Conservation (phyloP, 2,329 filamentous ascomycete species). For the Cyphellophora attinorum region DNA sequence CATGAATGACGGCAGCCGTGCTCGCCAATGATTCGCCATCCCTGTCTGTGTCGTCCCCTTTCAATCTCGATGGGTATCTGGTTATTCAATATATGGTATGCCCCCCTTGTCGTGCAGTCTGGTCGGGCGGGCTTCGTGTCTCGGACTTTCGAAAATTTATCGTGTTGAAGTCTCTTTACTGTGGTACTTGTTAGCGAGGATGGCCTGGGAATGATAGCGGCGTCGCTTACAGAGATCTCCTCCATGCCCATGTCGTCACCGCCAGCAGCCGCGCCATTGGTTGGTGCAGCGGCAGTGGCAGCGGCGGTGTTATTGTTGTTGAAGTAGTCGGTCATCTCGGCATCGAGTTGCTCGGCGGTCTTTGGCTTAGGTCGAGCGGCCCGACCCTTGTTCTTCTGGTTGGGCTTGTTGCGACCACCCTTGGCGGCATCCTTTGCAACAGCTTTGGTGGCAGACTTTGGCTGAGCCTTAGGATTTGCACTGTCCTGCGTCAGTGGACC, state of each 20-base stretch:
- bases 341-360: slow-evolving; percentile 90
- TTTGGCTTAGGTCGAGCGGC: slow-evolving; percentile 64
- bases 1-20: too few species aligned
- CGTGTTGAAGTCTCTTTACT: background rate
- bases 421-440: slow-evolving; percentile 37
- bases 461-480: slow-evolving; percentile 53
- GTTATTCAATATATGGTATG: too few species aligned
- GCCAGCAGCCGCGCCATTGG: slow-evolving; percentile 37
- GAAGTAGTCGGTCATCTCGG: slow-evolving; percentile 97
- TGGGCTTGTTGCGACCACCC: slow-evolving; percentile 44
- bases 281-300: slow-evolving; percentile 31
- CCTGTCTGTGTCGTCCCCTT: too few species aligned
- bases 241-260: slow-evolving; percentile 46
- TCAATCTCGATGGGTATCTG: too few species aligned
- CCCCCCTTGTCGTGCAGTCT: background rate
- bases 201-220: slow-evolving; percentile 10
- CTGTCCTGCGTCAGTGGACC: slow-evolving; percentile 18
- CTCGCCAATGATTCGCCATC: too few species aligned
- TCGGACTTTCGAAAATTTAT: too few species aligned
- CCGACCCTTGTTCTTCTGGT: slow-evolving; percentile 69
- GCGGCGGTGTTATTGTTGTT: slow-evolving; percentile 36
- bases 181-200: background rate
- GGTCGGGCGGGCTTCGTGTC: too few species aligned
- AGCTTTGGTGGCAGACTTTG: slow-evolving; percentile 73
- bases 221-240: slow-evolving; percentile 41